A percentile compares a stretch with the other conserved stretches of the same genome.
phyloP scores from a whole-genome alignment of 768 basidiomycete genomes.

The Lepiota venenata region DNA sequence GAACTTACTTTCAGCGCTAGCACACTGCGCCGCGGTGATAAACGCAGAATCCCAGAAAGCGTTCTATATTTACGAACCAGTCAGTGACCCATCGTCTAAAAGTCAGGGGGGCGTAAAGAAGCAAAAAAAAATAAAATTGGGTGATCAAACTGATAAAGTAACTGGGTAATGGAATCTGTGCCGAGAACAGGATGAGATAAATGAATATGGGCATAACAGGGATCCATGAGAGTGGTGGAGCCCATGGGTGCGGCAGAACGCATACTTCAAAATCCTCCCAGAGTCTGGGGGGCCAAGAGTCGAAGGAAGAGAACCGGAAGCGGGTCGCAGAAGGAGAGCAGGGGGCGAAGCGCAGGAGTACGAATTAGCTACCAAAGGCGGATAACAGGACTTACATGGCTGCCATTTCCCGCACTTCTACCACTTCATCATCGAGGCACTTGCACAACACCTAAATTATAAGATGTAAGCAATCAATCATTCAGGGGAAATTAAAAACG shows the following conservation, averaged over 20 bases:
- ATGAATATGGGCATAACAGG: slow-evolving; percentile 1
- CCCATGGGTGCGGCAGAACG: no score
- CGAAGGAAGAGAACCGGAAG: neutral
- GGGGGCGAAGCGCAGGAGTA: neutral
- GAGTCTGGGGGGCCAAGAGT: neutral
- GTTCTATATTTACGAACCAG: slow-evolving; percentile 39
- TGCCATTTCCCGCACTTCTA: slow-evolving; percentile 89
- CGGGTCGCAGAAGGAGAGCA: neutral
- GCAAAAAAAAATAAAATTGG: neutral
- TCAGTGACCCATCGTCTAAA: neutral
- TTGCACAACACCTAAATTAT: slow-evolving; percentile 64
- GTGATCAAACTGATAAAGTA: neutral
- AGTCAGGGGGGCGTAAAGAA: neutral
- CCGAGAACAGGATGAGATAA: slow-evolving; percentile 4
- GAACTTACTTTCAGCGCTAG: slow-evolving; percentile 60
- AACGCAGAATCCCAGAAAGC: slow-evolving; percentile 76
- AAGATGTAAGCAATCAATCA: neutral
- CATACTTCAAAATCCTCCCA: no score
- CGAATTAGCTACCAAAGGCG: neutral
- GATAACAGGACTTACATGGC: slow-evolving; percentile 55
- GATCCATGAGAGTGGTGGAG: no score
- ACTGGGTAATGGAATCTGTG: neutral
- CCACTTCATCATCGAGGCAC: slow-evolving; percentile 82
- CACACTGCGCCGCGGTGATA: slow-evolving; percentile 77
- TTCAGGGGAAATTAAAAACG: neutral